Base-by-base conservation (phyloP, 2,329 filamentous ascomycete species). In the Ilyonectria sp. region DNA sequence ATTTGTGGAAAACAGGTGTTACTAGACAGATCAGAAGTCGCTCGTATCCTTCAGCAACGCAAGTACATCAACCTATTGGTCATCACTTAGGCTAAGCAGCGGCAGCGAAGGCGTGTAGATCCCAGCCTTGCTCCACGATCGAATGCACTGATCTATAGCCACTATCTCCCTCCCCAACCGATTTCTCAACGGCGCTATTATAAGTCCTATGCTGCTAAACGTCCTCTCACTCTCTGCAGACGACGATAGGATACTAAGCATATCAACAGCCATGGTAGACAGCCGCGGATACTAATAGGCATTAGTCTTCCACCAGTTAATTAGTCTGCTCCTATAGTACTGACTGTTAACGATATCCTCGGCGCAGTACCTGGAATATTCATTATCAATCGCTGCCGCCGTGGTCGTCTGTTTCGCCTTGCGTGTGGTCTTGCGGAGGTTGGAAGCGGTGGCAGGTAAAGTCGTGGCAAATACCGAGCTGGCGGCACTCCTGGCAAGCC, bases 81-180 rank as follows among this genome's bases (percentile, higher is more conserved):
- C 23, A 23, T 23, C 23, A 23, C 23, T 23, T 23, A 23, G 23
- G 23, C 23, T 23, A 23, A 23, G 23, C 23, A 23, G 23, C 23
- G 23, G 23, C 23, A 23, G 23, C 23, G 23, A 55, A 55, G 31
- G n/a, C 19, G 52, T 40, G 31, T 40, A 55, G 52, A 55, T 55
- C 29, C 52, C 33, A 40, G 52, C 52, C 29, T 53, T 53, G 13
- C 52, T 55, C 15, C 31, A 55, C n/a, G 31, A 40, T 55, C 33
- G 17, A 55, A 55, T 55, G n/a, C 31, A 55, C 17, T 40, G 31
- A 37, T n/a, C 33, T 9, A 55, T 55, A 35, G 33, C 52, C 52
- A 55, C 52, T 40, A 55, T 44, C 53, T 43, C 52, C n/a, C 52
- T 21, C 52, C 52, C 19, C 33, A 40, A 15, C n/a, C 52, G 52